Evolutionary conservation across 352 stramenopile genomes (phyloP), one percentile per base, ranked within the genome.

Genomic region (Pythium apleroticum): DNA sequence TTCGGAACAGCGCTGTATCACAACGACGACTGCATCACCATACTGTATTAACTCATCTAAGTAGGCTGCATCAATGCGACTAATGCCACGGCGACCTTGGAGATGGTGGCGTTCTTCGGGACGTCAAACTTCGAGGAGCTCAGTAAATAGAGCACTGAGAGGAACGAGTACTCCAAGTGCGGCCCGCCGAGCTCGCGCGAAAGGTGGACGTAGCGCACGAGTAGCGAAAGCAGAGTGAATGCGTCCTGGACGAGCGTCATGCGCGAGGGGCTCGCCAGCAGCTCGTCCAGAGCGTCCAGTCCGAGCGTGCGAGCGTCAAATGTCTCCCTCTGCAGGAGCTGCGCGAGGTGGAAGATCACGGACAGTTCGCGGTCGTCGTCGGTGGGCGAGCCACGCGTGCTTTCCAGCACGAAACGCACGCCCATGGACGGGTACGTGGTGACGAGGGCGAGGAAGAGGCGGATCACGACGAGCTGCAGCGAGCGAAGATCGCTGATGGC

Each of bases 151-250:
- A 90, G 72, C 60, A 84, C 72, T 2, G 73, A 81, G 19, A 85
- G 43, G 68, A 93, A 88, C 33, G 74, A 75, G 46, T 86, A 77
- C 57, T 84, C 74, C 17, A 84, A 68, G 59, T 86, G 73, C 14
- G 78, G 69, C 25, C 74, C 75, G 53, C 77, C 75, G 5, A 91
- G 63, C 50, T 93, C 81, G 1, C 48, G 64, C 2, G 53, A 62
- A 9, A 93, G 54, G 74, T 93, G 77, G n/a, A 93, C 80, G 63
- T 90, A 91, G 11, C 75, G 77, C 14, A 76, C 77, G 46, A 93
- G 74, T 30, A 90, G 60, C 9, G 70, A 77, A 15, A 91, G 53
- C 31, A 93, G 60, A 31, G 69, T 66, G 67, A 93, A 89, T 8
- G 84, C 73, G 46, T 90, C 74, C 15, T 76, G 77, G 25, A 89